phyloP scores from a whole-genome alignment of 495 filamentous ascomycete genomes.

The Trichoderma virens region DNA sequence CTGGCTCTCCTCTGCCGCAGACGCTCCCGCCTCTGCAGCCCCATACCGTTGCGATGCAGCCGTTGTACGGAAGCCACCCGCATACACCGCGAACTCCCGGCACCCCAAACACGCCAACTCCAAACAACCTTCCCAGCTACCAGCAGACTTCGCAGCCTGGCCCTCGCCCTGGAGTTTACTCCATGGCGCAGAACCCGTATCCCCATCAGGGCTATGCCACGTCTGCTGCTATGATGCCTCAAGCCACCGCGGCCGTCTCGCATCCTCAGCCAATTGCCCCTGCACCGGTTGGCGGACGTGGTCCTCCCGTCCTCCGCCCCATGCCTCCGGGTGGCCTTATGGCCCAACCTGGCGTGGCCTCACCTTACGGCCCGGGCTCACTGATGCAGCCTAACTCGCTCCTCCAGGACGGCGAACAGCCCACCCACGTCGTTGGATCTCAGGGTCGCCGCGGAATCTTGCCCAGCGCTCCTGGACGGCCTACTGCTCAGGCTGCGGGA shows the following conservation, averaged over 20 bases:
- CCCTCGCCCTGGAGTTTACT: conserved; percentile 36
- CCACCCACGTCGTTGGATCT: conserved; percentile 85
- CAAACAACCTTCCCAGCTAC: conserved; percentile 51
- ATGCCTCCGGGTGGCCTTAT: conserved; percentile 58
- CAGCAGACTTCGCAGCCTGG: conserved; percentile 31
- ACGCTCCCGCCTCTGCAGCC: conserved; percentile 66
- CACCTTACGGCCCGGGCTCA: conserved; percentile 42
- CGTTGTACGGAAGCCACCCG: conserved; percentile 51
- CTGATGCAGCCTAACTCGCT: conserved; percentile 32
- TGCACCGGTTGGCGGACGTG: conserved; percentile 52
- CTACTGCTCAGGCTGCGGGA: conserved; percentile 50
- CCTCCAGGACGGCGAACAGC: conserved; percentile 46
- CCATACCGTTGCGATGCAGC: conserved; percentile 54
- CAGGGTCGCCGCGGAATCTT: conserved; percentile 84
- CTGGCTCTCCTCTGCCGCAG: conserved; percentile 51
- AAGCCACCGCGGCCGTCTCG: conserved; percentile 54
- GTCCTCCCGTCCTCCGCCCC: conserved; percentile 46
- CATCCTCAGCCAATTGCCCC: conserved; percentile 68
- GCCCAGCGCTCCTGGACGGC: conserved; percentile 79
- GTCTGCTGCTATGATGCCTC: conserved; percentile 56
- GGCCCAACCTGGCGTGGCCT: conserved; percentile 35
- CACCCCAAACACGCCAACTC: conserved; percentile 51
- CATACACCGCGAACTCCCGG: conserved; percentile 56
- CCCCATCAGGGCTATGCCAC: conserved; percentile 49
- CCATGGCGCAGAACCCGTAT: conserved; percentile 36